Percentiles rank a stretch among this genome's conserved stretches.
Conservation (phyloP, 192 early-diverging fungal genomes). For the Powellomyces hirtus region DNA sequence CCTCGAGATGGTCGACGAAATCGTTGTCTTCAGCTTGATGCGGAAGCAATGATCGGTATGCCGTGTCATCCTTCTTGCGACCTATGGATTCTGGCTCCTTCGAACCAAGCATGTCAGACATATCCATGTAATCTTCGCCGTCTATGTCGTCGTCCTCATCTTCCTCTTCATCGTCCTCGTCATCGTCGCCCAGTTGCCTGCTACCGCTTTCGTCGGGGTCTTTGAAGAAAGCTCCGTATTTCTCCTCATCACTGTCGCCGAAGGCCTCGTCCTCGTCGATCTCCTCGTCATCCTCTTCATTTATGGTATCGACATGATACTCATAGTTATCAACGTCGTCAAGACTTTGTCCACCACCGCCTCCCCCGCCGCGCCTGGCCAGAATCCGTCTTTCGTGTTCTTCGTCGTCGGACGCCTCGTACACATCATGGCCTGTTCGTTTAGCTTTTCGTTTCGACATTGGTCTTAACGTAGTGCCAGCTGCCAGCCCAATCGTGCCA, state of each 20-base stretch:
- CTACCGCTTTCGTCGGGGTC: constrained; percentile 5
- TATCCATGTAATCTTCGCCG: constrained; percentile 52
- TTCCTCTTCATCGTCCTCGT: constrained; percentile 34
- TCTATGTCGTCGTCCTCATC: constrained; percentile 48
- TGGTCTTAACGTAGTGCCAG: neutral
- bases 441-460: constrained; percentile 13
- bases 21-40: neutral
- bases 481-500: neutral
- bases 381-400: constrained; percentile 21
- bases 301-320: constrained; percentile 74
- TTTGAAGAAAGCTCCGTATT: constrained; percentile 72
- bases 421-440: constrained; percentile 21
- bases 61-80: neutral
- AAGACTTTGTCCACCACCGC: constrained; percentile 18
- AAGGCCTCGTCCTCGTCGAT: constrained; percentile 91
- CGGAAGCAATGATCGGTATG: constrained; percentile 14
- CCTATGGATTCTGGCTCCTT: constrained; percentile 5
- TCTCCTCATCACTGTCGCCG: constrained; percentile 78
- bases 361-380: constrained; percentile 21
- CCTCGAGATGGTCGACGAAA: neutral
- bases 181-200: constrained; percentile 28
- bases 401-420: constrained; percentile 27
- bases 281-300: constrained; percentile 90
- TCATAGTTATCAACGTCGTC: constrained; percentile 67
- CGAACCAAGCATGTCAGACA: constrained; percentile 36